Evolutionary conservation across 441 rosid species (phyloP).

Genomic region (Gossypium schwendimanii): DNA sequence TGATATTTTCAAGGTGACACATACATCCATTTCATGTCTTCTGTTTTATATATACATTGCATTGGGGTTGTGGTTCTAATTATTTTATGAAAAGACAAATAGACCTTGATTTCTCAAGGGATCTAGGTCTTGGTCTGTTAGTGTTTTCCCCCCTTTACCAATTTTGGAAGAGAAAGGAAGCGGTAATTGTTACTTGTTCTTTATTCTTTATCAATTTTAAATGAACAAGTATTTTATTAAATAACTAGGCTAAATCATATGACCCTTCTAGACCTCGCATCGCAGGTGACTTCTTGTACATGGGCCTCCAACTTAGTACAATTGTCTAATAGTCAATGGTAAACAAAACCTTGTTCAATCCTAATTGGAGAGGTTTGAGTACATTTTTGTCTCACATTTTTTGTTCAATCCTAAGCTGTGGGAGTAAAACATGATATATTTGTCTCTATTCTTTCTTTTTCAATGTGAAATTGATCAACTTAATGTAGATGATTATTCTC

Average conservation of each 20-base stretch:
- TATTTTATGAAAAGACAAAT: neutral
- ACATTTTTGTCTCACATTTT: neutral
- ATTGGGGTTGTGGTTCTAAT: neutral
- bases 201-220: neutral
- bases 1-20: neutral
- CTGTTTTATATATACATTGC: neutral
- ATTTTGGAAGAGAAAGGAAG: neutral
- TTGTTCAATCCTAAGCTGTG: neutral
- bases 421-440: neutral
- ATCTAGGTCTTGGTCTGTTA: neutral
- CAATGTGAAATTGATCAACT: neutral
- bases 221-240: neutral
- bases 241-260: conserved; percentile 2
- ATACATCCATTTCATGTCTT: neutral
- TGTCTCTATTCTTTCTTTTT: neutral
- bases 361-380: neutral
- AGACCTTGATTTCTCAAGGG: neutral
- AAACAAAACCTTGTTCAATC: conserved; percentile 5
- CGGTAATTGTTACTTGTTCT: neutral
- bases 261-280: neutral
- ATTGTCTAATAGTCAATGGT: neutral
- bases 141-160: neutral
- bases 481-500: neutral
- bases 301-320: neutral
- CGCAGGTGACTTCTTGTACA: neutral